Evolutionary conservation across 805 yeast genomes (phyloP), one percentile per base, ranked within the genome.

Genomic region (Saccharomycopsis selenospora): DNA sequence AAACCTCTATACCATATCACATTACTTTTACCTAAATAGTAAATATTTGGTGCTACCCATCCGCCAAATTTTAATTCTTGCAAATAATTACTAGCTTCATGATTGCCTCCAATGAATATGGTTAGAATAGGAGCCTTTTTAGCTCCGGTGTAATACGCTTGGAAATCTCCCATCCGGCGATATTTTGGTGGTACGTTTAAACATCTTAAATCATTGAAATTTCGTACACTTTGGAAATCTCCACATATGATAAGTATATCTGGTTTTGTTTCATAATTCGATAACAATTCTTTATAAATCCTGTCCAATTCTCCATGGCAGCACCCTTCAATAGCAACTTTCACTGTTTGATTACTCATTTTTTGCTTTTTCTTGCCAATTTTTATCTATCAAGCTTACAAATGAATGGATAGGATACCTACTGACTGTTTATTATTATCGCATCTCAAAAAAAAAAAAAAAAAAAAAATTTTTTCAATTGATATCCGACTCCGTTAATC

Each of bases 61-160:
- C 99, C 99, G 10, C 99, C 99, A 61, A 73, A 75, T 51, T 76
- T 77, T 50, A 90, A 65, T 56, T 85, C 88, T 52, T 75, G 68
- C 53, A 93, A 60, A 61, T 85, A 86, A 51, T 81, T 78, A 50
- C 95, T 85, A 3, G 93, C 80, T 61, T 93, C 99, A 60, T 93
- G 99, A 64, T 93, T 93, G 0, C 99, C 99, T 2, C 99, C 98
- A 38, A 93, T 78, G 56, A 91, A 84, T 0, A 93, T 56, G 0
- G 98, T 91, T 27, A 79, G 64, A 1, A 83, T 71, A 0, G 96
- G 96, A 0, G 96, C 95, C 25, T 46, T 62, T 42, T 65, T 68
- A 17, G 57, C 55, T 1, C 91, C 87, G 1, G 59, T 60, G 58
- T 85, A 86, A 61, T 89, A 91, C 22, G 74, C 66, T 40, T 75